Percentiles rank a stretch among this genome's conserved stretches.
These are phyloP conservation scores for Cercospora sp. DNA, from an alignment of 2,329 filamentous ascomycete genomes.

Conservation along the genomic window DNA sequence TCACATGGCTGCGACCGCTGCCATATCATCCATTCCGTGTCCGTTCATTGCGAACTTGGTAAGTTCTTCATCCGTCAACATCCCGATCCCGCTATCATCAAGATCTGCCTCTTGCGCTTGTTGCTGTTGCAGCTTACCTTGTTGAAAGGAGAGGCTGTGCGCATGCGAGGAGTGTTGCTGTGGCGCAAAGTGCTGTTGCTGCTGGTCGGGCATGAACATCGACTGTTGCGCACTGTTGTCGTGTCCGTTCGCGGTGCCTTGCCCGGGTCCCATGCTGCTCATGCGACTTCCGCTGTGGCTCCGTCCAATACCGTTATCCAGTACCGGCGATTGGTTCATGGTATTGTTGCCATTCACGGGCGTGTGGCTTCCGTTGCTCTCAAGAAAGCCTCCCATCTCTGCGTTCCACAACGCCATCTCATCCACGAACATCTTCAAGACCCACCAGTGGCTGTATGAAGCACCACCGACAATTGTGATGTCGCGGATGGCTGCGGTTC, in stretches of 20 bases:
- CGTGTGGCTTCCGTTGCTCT: slow-evolving; percentile 33
- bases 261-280: slow-evolving; percentile 37
- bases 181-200: slow-evolving; percentile 22
- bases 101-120: slow-evolving; percentile 35
- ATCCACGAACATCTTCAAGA: slow-evolving; percentile 92
- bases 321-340: slow-evolving; percentile 28
- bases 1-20: not conserved
- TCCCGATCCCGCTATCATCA: slow-evolving; percentile 43
- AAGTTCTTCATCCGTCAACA: slow-evolving; percentile 41
- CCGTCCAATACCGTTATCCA: slow-evolving; percentile 30
- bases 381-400: slow-evolving; percentile 85
- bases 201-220: slow-evolving; percentile 26
- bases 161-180: slow-evolving; percentile 25
- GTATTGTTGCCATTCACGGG: slow-evolving; percentile 14
- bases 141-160: slow-evolving; percentile 22
- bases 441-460: slow-evolving; percentile 90
- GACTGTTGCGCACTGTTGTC: slow-evolving; percentile 19
- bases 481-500: slow-evolving; percentile 76
- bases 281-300: slow-evolving; percentile 37
- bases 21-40: slow-evolving; percentile 20
- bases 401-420: slow-evolving; percentile 91
- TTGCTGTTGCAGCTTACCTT: slow-evolving; percentile 14
- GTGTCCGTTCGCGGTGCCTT: slow-evolving; percentile 20
- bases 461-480: slow-evolving; percentile 75
- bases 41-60: slow-evolving; percentile 28